Base-by-base conservation (phyloP, 1,284 basidiomycete species). In the Coniferiporia weirii region DNA sequence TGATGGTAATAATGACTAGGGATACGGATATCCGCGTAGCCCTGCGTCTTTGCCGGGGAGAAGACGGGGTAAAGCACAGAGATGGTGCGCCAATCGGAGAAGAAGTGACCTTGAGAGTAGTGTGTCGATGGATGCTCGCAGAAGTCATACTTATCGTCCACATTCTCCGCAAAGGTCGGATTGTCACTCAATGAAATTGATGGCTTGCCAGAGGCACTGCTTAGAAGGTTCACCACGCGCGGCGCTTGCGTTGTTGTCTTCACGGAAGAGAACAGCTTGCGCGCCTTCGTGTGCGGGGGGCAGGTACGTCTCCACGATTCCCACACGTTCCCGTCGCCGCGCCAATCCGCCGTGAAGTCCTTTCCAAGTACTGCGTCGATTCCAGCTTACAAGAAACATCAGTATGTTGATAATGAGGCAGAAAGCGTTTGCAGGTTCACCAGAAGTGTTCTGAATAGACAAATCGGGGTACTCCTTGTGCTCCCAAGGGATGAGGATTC, bases 1-100 rank as follows among this genome's bases (percentile, higher is more conserved):
- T 86, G 87, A 69, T 91, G 93, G 72, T 98, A 96, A 71, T 97
- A 96, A 71, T 97, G 93, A 64, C 90, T 93, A 0, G 95, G 95
- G 63, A 98, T 94, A 56, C 89, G 78, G 63, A 98, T 93, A 69
- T 98, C 95, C 61, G 83, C 76, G 70, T 89, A 98, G 0, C 95
- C 95, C 32, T 76, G 75, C 0, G 87, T 84, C 68, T 90, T 92
- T 0, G 92, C 91, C 0, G 95, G 94, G 2, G 91, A 95, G 71
- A 98, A 90, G 55, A 98, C 83, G 4, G 95, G 95, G 72, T 92
- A 95, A 13, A 95, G 78, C 1, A 84, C 83, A 12, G 89, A 82
- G 59, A 95, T 87, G 0, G 88, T 91, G 17, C 95, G 79, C 89
- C 92, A 96, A 71, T 98, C 95, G 17, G 91, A 92, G 81, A 96